Base-by-base conservation (phyloP, 768 basidiomycete genomes). In the Coprinopsis marcescibilis region DNA sequence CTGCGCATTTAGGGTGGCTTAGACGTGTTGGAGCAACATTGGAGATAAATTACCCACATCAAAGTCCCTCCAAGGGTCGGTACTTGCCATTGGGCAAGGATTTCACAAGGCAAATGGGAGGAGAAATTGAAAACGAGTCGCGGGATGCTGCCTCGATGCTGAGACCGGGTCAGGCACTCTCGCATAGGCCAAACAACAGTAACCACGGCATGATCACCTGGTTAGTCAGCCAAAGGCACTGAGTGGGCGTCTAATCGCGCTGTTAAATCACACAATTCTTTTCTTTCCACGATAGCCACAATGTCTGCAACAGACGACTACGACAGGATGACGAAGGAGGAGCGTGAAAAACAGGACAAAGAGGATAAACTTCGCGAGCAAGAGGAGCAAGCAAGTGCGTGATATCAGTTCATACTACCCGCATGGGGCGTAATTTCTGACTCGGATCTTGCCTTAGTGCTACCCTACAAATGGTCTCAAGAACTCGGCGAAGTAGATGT, bases 391-490 rank as follows among this genome's bases (percentile, higher is more conserved):
- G 87, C 83, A 51, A 83, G 93, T 94, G 68, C 53, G 80, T 55
- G 8, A 39, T 50, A 48, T 35, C 39, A 43, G 51, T 49, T 45
- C 24, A 44, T 41, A 20, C 17, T 40, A 10, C 11, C 6, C 25
- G 15, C 17, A 6, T 5, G 8, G 5, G 12, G 11, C 25, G 23
- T 23, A 4, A 55, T 33, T 49, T 54, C 49, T 50, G 45, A 48
- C 47, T 49, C 23, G 26, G 51, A 49, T 41, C 53, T 53, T 55
- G 44, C 55, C 46, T 46, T 56, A 92, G 90, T 81, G 14, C 71
- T 99, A 52, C 96, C 96, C 4, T 98, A 95, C 65, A 70, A 65
- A 45, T 99, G 96, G 96, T 82, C 67, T 38, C 96, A 99, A 61
- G 82, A 92, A 56, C 74, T 99, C 5, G 80, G 78, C 12, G 92